Conservation (phyloP, 2,329 filamentous ascomycete species). For the Nemania diffusa region DNA sequence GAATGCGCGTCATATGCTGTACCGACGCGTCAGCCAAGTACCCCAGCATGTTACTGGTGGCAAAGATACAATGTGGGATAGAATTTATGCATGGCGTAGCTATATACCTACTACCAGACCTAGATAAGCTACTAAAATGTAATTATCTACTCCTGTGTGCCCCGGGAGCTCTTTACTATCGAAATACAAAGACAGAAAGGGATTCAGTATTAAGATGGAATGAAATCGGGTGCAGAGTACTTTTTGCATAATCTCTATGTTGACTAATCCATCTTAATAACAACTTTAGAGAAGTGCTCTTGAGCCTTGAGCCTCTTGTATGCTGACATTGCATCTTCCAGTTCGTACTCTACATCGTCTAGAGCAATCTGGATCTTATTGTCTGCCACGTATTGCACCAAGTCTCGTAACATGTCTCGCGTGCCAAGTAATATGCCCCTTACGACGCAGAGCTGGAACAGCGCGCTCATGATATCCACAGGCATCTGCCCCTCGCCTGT, state of each 20-base stretch:
- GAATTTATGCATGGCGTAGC: conserved; percentile 20
- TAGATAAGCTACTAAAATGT: neutral
- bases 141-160: neutral
- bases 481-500: neutral
- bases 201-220: neutral
- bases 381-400: conserved; percentile 36
- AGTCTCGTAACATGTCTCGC: conserved; percentile 34
- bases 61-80: neutral
- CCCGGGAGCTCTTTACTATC: neutral
- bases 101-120: neutral
- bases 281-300: conserved; percentile 38
- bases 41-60: neutral
- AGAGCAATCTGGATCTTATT: conserved; percentile 33
- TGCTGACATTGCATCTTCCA: conserved; percentile 33
- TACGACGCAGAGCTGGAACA: conserved; percentile 28
- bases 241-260: neutral
- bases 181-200: neutral
- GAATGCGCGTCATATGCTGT: neutral
- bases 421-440: conserved; percentile 36
- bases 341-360: conserved; percentile 31
- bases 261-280: conserved; percentile 28
- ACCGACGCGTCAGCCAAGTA: neutral
- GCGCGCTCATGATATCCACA: conserved; percentile 24
- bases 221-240: neutral
- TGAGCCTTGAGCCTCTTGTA: conserved; percentile 35